These are phyloP conservation scores for Tinospora cordifolia DNA, from an alignment of 164 flowering plant genomes.

Conservation along the genomic window DNA sequence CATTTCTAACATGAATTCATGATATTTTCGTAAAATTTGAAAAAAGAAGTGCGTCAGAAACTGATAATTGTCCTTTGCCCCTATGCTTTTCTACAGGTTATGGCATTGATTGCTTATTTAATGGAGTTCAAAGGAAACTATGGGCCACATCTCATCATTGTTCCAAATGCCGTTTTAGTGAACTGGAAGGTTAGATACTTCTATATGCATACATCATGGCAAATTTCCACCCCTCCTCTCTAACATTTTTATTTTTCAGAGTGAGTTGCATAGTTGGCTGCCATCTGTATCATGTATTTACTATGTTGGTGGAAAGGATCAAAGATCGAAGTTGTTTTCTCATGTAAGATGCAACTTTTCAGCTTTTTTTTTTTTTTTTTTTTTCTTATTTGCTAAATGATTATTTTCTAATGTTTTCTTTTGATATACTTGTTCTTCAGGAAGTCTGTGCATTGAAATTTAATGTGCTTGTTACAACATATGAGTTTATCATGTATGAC, in stretches of 20 bases:
- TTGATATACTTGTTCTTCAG: slow-evolving; percentile 29
- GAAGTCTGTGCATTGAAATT: slow-evolving; percentile 93
- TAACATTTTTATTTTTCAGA: slow-evolving; percentile 40
- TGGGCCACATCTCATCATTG: slow-evolving; percentile 99
- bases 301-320: slow-evolving; percentile 95
- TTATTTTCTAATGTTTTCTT: slow-evolving; percentile 9
- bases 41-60: not conserved
- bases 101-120: slow-evolving; percentile 95
- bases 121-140: slow-evolving; percentile 99
- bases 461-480: slow-evolving; percentile 96
- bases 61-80: not conserved
- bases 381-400: not conserved
- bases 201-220: not conserved
- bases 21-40: not conserved
- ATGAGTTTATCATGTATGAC: slow-evolving; percentile 96
- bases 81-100: slow-evolving; percentile 47
- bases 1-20: not conserved
- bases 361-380: not conserved
- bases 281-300: slow-evolving; percentile 89
- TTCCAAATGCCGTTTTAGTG: slow-evolving; percentile 98
- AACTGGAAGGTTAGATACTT: slow-evolving; percentile 82
- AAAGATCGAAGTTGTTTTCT: slow-evolving; percentile 81
- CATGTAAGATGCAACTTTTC: slow-evolving; percentile 47
- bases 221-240: not conserved
- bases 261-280: slow-evolving; percentile 90